Conservation (phyloP, 2,329 filamentous ascomycete species). For the Alternaria novae-zelandiae region DNA sequence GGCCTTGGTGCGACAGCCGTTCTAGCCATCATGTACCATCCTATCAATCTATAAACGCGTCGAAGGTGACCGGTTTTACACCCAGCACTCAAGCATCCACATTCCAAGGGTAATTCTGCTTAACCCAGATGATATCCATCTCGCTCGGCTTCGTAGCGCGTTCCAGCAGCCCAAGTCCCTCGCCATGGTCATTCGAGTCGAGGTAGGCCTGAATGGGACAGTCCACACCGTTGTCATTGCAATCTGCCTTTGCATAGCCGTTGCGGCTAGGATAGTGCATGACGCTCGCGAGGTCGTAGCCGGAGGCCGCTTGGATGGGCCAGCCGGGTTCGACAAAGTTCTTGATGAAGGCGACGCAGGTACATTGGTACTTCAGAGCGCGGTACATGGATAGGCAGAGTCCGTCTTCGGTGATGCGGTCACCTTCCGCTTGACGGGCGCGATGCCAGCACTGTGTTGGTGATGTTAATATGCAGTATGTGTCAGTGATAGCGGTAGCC, state of each 20-base stretch:
- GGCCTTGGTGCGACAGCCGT: background rate
- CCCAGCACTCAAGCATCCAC: background rate
- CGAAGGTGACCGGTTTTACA: accelerated
- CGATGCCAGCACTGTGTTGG: background rate
- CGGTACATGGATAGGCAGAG: background rate
- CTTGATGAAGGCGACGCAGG: background rate
- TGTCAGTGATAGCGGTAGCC: background rate
- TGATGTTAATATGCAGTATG: background rate
- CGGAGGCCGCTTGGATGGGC: background rate
- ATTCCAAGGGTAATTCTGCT: background rate
- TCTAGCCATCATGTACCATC: background rate
- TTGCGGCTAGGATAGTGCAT: background rate
- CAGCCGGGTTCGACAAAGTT: background rate
- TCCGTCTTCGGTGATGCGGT: background rate
- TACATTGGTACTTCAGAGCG: background rate
- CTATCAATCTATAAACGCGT: background rate
- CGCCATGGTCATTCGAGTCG: background rate
- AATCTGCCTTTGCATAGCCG: background rate
- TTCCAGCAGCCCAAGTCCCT: background rate
- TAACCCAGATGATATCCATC: background rate
- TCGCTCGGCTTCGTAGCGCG: background rate
- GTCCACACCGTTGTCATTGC: background rate
- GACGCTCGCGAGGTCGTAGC: background rate
- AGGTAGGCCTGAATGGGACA: background rate
- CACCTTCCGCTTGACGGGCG: background rate